A percentile compares a stretch with the other conserved stretches of the same genome.
These are phyloP conservation scores for Alternaria atra DNA, from an alignment of 2,329 filamentous ascomycete species.

Conservation along the genomic window DNA sequence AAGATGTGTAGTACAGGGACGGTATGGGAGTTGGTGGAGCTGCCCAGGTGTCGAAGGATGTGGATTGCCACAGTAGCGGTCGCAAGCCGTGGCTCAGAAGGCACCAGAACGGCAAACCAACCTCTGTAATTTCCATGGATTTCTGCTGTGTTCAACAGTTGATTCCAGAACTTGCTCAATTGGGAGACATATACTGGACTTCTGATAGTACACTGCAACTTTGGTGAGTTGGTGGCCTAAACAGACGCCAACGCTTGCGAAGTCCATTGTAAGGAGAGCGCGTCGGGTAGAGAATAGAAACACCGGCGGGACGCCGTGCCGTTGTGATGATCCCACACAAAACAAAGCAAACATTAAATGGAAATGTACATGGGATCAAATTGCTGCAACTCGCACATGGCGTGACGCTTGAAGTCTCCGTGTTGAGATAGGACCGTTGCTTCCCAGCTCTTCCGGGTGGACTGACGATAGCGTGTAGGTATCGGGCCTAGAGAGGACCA, in stretches of 20 bases:
- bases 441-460: slow-evolving; percentile 4
- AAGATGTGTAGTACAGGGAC: slow-evolving; percentile 8
- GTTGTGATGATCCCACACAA: background rate
- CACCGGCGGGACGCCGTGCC: background rate
- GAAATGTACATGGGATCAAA: background rate
- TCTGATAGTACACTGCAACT: background rate
- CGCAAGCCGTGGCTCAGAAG: slow-evolving; percentile 10
- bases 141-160: slow-evolving; percentile 20
- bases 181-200: background rate
- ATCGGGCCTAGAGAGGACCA: slow-evolving; percentile 2
- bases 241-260: background rate
- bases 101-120: slow-evolving; percentile 14
- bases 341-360: background rate
- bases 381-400: background rate
- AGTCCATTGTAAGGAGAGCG: background rate
- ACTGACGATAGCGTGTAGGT: slow-evolving; percentile 3
- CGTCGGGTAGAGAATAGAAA: background rate
- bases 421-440: background rate
- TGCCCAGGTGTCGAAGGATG: slow-evolving; percentile 8
- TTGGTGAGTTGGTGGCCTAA: background rate
- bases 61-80: slow-evolving; percentile 11
- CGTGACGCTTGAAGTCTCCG: background rate
- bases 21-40: slow-evolving; percentile 4
- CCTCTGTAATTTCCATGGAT: slow-evolving; percentile 12
- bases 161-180: slow-evolving; percentile 14